Percentiles rank a stretch among this genome's conserved stretches.
phyloP scores from a whole-genome alignment of 73 alveolate species.

The Tetrahymena elliotti region DNA sequence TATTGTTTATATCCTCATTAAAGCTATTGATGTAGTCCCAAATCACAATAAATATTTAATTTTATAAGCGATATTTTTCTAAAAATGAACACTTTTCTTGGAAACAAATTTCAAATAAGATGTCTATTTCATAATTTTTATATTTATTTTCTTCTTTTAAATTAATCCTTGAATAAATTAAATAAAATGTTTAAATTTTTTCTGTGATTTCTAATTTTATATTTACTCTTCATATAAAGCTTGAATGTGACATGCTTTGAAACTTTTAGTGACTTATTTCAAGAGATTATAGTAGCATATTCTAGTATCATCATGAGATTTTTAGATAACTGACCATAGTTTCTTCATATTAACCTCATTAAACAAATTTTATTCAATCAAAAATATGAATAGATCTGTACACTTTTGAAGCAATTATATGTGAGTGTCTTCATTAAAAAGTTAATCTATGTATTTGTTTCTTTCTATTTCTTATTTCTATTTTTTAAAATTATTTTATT shows the following conservation, averaged over 20 bases:
- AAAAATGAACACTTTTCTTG: neutral
- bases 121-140: neutral
- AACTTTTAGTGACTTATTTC: neutral
- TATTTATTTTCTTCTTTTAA: neutral
- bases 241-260: neutral
- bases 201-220: neutral
- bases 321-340: neutral
- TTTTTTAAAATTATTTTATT: neutral
- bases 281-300: neutral
- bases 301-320: neutral
- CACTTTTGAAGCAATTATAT: neutral
- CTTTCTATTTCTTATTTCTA: neutral
- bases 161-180: neutral
- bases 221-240: neutral
- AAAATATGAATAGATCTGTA: neutral
- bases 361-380: neutral
- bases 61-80: neutral
- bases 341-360: neutral
- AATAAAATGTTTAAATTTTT: neutral
- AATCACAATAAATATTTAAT: neutral
- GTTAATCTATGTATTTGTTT: neutral
- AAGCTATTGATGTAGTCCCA: neutral
- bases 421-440: neutral
- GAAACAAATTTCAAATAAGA: neutral
- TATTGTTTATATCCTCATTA: neutral